These are phyloP conservation scores for Phytophthora crassamura DNA, from an alignment of 352 stramenopile genomes.

Conservation along the genomic window DNA sequence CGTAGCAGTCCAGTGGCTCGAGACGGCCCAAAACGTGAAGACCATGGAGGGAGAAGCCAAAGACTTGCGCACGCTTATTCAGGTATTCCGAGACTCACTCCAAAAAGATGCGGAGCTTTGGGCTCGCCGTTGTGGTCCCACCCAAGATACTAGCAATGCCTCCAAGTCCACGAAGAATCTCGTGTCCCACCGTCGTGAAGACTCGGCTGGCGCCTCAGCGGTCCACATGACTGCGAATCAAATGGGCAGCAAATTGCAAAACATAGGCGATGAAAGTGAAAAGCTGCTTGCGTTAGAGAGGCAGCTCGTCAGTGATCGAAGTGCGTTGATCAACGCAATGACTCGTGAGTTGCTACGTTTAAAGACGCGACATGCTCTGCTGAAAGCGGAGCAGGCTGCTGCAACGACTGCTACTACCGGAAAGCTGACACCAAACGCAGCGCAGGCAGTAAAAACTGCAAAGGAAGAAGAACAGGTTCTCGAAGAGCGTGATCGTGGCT, in stretches of 20 bases:
- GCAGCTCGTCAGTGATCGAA: conserved; percentile 65
- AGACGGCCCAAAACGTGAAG: conserved; percentile 64
- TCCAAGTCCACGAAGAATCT: conserved; percentile 40
- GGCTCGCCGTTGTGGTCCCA: conserved; percentile 49
- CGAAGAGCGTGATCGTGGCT: conserved; percentile 82
- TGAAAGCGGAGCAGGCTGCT: conserved; percentile 38
- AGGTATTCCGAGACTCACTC: conserved; percentile 83
- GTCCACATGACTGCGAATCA: conserved; percentile 84
- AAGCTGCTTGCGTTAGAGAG: conserved; percentile 71
- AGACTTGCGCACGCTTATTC: conserved; percentile 81
- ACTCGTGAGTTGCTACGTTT: conserved; percentile 66
- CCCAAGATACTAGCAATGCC: conserved; percentile 16
- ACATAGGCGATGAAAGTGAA: conserved; percentile 78
- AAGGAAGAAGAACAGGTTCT: conserved; percentile 72
- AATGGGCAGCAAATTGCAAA: conserved; percentile 81
- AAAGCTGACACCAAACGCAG: conserved; percentile 20
- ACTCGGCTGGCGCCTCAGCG: conserved; percentile 65
- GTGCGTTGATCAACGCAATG: conserved; percentile 77
- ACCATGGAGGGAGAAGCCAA: conserved; percentile 74
- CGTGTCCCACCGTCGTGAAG: conserved; percentile 47
- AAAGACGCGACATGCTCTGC: conserved; percentile 52
- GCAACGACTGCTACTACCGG: conserved; percentile 12
- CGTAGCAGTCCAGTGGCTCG: conserved; percentile 52
- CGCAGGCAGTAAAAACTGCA: conserved; percentile 23
- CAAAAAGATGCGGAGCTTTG: conserved; percentile 85